A percentile compares a stretch with the other conserved stretches of the same genome.
phyloP scores from a whole-genome alignment of 2,329 filamentous ascomycete genomes.

The Clarireedia paspali region DNA sequence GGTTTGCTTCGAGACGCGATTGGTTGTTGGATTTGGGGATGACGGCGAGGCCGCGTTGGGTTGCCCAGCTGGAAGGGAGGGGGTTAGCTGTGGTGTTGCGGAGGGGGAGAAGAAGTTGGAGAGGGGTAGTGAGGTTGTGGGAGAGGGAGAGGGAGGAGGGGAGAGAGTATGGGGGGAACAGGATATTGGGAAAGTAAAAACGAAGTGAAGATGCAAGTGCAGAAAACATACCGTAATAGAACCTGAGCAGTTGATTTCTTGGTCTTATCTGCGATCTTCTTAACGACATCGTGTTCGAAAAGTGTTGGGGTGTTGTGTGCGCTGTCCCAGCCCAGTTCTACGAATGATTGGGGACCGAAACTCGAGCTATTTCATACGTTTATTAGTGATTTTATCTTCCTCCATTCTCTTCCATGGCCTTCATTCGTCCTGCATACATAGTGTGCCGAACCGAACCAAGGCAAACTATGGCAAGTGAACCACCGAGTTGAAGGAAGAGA shows the following conservation, averaged over 20 bases:
- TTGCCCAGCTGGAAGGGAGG: constrained; percentile 60
- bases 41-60: constrained; percentile 71
- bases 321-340: constrained; percentile 66
- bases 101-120: too few relatives aligned
- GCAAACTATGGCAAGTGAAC: too few relatives aligned
- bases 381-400: not conserved
- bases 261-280: constrained; percentile 59
- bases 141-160: not conserved
- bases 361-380: constrained; percentile 42
- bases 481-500: not conserved
- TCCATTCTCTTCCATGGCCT: too few relatives aligned
- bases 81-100: not conserved
- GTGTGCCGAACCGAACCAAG: too few relatives aligned
- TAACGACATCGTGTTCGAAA: constrained; percentile 62
- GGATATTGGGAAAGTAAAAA: not conserved
- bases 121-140: too few relatives aligned
- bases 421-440: too few relatives aligned
- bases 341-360: constrained; percentile 72
- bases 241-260: constrained; percentile 71
- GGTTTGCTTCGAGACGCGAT: constrained; percentile 52
- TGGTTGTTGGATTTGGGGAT: constrained; percentile 70
- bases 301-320: constrained; percentile 59
- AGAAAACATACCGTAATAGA: constrained; percentile 42
- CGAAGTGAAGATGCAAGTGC: too few relatives aligned
- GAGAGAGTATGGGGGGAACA: not conserved